phyloP scores from a whole-genome alignment of 1,284 basidiomycete species.

The Puccinia polysora region DNA sequence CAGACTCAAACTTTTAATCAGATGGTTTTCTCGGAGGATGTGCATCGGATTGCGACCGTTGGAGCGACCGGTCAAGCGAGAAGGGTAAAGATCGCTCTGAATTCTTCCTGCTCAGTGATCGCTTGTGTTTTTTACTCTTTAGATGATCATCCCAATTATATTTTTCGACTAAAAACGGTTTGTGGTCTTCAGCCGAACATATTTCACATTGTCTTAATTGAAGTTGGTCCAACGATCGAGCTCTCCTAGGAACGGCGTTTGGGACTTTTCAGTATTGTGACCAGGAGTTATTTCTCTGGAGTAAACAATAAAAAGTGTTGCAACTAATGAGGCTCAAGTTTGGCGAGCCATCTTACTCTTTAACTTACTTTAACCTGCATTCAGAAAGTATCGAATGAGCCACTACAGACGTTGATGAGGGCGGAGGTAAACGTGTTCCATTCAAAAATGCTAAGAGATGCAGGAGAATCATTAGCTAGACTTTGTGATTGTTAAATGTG shows the following conservation, averaged over 20 bases:
- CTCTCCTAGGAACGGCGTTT: neutral
- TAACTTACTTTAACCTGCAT: slow-evolving; percentile 1
- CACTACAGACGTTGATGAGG: slow-evolving; percentile 1
- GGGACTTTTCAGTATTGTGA: neutral
- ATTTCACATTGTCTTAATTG: slow-evolving; percentile 20
- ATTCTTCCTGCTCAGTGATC: neutral
- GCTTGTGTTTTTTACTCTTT: slow-evolving; percentile 22
- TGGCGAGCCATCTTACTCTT: neutral
- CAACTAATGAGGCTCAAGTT: neutral
- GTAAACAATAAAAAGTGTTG: neutral
- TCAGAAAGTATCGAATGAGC: slow-evolving; percentile 15
- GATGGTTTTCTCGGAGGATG: no score
- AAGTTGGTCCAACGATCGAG: neutral
- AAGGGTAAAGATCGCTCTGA: no score
- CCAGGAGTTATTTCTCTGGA: neutral
- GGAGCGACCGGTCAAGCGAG: no score
- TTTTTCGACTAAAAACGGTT: slow-evolving; percentile 28
- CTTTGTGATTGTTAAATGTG: neutral
- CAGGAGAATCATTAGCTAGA: slow-evolving; percentile 7
- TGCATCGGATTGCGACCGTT: no score
- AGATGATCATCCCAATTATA: slow-evolving; percentile 26
- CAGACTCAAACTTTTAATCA: no score
- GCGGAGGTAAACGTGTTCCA: neutral
- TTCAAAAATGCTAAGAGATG: slow-evolving; percentile 14
- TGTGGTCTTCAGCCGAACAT: slow-evolving; percentile 15